Percentiles rank a stretch among this genome's conserved stretches.
These are phyloP conservation scores for Saksenaea vasiformis DNA, from an alignment of 371 early-diverging fungal species.

Conservation along the genomic window DNA sequence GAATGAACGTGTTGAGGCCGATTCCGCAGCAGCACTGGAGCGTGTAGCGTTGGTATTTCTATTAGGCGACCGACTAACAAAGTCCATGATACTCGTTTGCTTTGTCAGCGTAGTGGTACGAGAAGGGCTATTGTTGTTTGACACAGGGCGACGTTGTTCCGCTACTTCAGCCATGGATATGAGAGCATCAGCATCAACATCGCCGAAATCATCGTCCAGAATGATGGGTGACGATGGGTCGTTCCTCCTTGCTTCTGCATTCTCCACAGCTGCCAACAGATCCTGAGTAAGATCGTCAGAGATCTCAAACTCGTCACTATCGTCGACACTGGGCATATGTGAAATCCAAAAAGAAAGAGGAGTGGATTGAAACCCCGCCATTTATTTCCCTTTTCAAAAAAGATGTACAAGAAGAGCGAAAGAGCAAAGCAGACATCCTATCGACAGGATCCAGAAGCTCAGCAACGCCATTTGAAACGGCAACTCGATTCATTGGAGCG, in stretches of 20 bases:
- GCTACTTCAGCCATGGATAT: constrained; percentile 15
- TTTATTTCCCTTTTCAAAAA: not conserved
- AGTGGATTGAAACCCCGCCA: not conserved
- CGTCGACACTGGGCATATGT: not conserved
- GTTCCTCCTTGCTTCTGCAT: not conserved
- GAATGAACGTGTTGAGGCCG: not conserved
- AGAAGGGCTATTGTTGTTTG: not conserved
- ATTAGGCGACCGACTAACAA: not conserved
- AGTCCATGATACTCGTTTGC: not conserved
- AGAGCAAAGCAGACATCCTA: constrained; percentile 19
- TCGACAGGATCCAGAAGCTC: constrained; percentile 41
- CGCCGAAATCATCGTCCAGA: constrained; percentile 22
- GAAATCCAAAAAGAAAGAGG: not conserved
- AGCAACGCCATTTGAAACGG: constrained; percentile 50
- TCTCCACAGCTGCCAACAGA: not conserved
- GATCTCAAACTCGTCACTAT: constrained; percentile 8
- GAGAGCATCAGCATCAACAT: constrained; percentile 15
- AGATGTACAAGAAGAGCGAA: constrained; percentile 21
- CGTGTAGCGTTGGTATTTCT: not conserved
- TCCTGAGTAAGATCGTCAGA: not conserved
- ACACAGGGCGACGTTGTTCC: not conserved
- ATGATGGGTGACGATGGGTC: not conserved
- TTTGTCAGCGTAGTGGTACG: not conserved
- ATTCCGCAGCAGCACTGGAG: constrained; percentile 2
- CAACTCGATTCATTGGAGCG: constrained; percentile 67